These are phyloP conservation scores for Calonectria montana DNA, from an alignment of 2,329 filamentous ascomycete species.

Conservation along the genomic window DNA sequence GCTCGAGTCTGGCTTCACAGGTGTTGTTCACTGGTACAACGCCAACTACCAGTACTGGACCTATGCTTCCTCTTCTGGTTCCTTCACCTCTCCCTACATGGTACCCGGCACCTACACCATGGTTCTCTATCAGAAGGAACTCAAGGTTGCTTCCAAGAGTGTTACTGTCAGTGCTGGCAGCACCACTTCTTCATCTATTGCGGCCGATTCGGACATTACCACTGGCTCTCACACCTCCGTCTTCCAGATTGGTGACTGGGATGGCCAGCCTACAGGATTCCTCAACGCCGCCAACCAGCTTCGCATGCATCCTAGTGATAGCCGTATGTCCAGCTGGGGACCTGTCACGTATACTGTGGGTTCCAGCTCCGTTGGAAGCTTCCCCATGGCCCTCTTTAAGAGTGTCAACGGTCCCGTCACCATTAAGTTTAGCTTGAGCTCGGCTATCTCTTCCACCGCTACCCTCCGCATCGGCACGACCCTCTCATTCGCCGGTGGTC, in stretches of 20 bases:
- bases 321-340: constrained; percentile 71
- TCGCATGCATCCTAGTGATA: constrained; percentile 76
- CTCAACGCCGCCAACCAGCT: constrained; percentile 75
- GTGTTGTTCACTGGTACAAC: constrained; percentile 76
- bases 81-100: constrained; percentile 74
- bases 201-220: constrained; percentile 56
- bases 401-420: constrained; percentile 68
- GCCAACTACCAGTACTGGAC: constrained; percentile 73
- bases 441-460: constrained; percentile 60
- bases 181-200: constrained; percentile 62
- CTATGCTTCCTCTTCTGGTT: constrained; percentile 62
- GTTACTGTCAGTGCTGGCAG: constrained; percentile 63
- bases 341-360: constrained; percentile 72
- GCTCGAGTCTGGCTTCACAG: constrained; percentile 61
- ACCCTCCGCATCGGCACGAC: constrained; percentile 75
- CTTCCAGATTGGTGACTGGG: constrained; percentile 74
- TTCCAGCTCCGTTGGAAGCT: constrained; percentile 60
- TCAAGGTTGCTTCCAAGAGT: constrained; percentile 61
- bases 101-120: constrained; percentile 77
- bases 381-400: constrained; percentile 76
- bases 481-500: constrained; percentile 68
- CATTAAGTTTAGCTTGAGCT: constrained; percentile 68
- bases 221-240: constrained; percentile 62
- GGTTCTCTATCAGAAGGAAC: constrained; percentile 71
- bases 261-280: constrained; percentile 73